Percentiles rank a stretch among this genome's conserved stretches.
These are phyloP conservation scores for Eucommia ulmoides DNA, from an alignment of 257 asterid genomes.

Conservation along the genomic window DNA sequence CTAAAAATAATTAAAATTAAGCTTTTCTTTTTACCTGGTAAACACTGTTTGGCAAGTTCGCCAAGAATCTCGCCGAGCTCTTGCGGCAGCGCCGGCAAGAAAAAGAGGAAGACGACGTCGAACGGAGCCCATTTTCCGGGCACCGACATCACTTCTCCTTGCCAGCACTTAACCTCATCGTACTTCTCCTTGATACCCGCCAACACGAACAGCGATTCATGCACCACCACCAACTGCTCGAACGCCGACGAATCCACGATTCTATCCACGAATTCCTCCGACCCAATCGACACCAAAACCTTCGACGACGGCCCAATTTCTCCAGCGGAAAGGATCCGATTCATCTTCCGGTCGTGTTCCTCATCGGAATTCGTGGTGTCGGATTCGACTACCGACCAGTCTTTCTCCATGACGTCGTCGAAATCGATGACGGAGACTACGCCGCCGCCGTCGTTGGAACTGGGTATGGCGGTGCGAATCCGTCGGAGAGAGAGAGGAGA, in stretches of 20 bases:
- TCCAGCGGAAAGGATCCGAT: slow-evolving; percentile 52
- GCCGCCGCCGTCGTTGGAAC: slow-evolving; percentile 22
- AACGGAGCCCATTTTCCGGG: slow-evolving; percentile 70
- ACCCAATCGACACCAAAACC: slow-evolving; percentile 59
- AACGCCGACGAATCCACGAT: slow-evolving; percentile 36
- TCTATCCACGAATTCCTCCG: slow-evolving; percentile 71
- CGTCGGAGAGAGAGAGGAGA: slow-evolving; percentile 9
- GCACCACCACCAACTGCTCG: slow-evolving; percentile 53
- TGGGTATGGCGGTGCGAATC: slow-evolving; percentile 3
- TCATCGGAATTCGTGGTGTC: slow-evolving; percentile 26
- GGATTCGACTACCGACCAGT: slow-evolving; percentile 70
- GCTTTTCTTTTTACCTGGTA: slow-evolving; percentile 39
- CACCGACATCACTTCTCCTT: slow-evolving; percentile 55
- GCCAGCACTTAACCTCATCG: slow-evolving; percentile 79
- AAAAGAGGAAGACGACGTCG: slow-evolving; percentile 61
- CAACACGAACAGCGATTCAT: slow-evolving; percentile 51
- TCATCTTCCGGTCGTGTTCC: slow-evolving; percentile 29
- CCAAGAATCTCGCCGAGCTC: slow-evolving; percentile 48
- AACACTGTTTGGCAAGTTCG: slow-evolving; percentile 47
- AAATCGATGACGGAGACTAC: slow-evolving; percentile 28
- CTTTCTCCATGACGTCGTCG: slow-evolving; percentile 60
- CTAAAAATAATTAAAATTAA: not conserved
- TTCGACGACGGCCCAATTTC: slow-evolving; percentile 38
- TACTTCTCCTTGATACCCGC: slow-evolving; percentile 72
- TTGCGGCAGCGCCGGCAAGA: slow-evolving; percentile 70